These are phyloP conservation scores for Phytophthora europaea DNA, from an alignment of 352 stramenopile species.

Conservation along the genomic window DNA sequence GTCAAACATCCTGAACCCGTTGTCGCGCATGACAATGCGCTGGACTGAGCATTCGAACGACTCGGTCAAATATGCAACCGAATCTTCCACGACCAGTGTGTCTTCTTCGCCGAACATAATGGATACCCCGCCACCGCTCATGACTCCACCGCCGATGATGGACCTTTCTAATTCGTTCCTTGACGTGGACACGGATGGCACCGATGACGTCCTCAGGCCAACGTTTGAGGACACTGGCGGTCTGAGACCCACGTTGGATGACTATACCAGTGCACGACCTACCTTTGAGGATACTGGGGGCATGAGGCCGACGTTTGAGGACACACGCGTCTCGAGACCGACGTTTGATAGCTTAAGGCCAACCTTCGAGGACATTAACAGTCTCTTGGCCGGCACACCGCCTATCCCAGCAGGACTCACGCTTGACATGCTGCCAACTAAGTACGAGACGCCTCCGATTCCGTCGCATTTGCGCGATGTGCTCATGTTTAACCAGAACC, in stretches of 20 bases:
- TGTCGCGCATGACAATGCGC: slow-evolving; percentile 62
- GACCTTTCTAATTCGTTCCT: slow-evolving; percentile 63
- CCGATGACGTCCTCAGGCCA: slow-evolving; percentile 50
- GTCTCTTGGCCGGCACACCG: slow-evolving; percentile 46
- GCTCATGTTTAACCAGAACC: slow-evolving; percentile 36
- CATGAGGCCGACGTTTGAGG: background rate
- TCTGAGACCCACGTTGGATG: slow-evolving; percentile 17
- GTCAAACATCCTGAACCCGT: slow-evolving; percentile 53
- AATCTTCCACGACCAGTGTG: slow-evolving; percentile 36
- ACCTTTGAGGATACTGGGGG: background rate
- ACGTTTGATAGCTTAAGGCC: background rate
- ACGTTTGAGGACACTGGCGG: slow-evolving; percentile 51
- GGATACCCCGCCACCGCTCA: slow-evolving; percentile 36
- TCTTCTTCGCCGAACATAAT: slow-evolving; percentile 37
- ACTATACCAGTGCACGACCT: background rate
- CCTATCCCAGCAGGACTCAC: slow-evolving; percentile 60
- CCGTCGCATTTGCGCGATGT: slow-evolving; percentile 40
- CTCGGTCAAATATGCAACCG: slow-evolving; percentile 14
- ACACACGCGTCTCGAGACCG: background rate
- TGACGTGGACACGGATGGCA: slow-evolving; percentile 58
- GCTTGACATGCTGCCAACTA: slow-evolving; percentile 57
- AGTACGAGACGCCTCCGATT: slow-evolving; percentile 51
- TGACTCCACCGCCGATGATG: slow-evolving; percentile 44
- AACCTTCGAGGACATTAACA: background rate
- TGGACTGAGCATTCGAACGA: slow-evolving; percentile 36